Base-by-base conservation (phyloP, 2,329 filamentous ascomycete species). In the Alternaria hordeiaustralica region DNA sequence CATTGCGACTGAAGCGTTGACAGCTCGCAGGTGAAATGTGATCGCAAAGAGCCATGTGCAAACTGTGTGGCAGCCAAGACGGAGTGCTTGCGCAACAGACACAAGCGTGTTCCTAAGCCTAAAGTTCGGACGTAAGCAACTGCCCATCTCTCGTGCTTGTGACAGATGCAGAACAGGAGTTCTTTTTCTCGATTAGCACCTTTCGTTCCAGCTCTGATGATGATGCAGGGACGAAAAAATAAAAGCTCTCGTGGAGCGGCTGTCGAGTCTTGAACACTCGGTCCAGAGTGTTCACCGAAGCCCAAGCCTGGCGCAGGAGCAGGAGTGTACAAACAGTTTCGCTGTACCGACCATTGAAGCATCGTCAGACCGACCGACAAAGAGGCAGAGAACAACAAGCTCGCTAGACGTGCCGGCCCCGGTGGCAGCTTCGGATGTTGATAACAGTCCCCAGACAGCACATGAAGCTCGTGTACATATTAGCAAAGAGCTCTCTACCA, bases 11-110 rank as follows among this genome's bases (percentile, higher is more conserved):
- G 15, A 21, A 28, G 23, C 18, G 51, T 47, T 58, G 54, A 59
- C 61, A 57, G 23, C 59, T 18, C 47, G 3, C 20, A 78, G 76
- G 74, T 79, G 26, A 79, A 77, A 64, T 79, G 77, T 46, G 72
- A 79, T 60, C 74, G 77, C 23, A 70, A 77, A 49, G 74, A 77
- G 18, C 77, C 77, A 33, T 79, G 77, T 49, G 65, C 66, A 26
- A 78, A 75, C 44, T 79, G 77, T 47, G 47, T 69, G 50, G 58
- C 55, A 28, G 66, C 72, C 9, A 74, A 74, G 55, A 63, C 64
- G 8, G 65, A 75, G 11, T 79, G 76, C 55, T 68, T 78, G n/a
- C 74, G 77, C 15, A 76, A 74, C 28, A 71, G 75, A 26, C 70
- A 75, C 54, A 76, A 75, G 51, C 69, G 71, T 18, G 56, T 66